Evolutionary conservation across 306 rosid species (phyloP), one percentile per base, ranked within the genome.

Genomic region (Betula pendula): DNA sequence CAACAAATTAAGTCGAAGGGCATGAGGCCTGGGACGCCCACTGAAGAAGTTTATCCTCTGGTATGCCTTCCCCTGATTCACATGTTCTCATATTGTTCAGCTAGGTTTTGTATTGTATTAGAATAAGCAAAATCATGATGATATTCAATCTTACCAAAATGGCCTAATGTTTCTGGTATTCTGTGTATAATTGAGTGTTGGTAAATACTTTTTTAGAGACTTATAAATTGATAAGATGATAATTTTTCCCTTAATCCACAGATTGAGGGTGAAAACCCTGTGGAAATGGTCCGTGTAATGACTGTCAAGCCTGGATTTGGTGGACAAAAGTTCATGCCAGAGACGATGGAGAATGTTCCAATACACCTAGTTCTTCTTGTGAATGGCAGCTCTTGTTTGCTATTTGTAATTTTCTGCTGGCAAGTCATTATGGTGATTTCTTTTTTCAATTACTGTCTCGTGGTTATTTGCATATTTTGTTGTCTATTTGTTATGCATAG

Each of bases 301-400:
- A 96, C 98, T 29, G 98, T 96, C 11, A 98, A 88, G 80, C 99
- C 98, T 77, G 99, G 99, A 75, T 96, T 96, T 81, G 99, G 98
- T 43, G 99, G 99, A 74, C 99, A 96, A 75, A 92, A 96, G 71
- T 96, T 92, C 86, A 92, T 92, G 91, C 90, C 91, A 3, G 90
- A 91, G 77, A 96, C 51, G 79, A 96, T 96, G 99, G 96, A 90
- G 71, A 95, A 95, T 90, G 98, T 90, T 67, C 72, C 52, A 40
- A 63, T 49, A 52, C 55, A 47, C n/a, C 52, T 47, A 24, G 40
- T 48, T 27, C 60, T 56, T 72, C 52, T 38, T 74, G 33, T 84
- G 83, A 45, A 1, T 31, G 35, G 35, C 35, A 31, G 35, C 42
- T 38, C 8, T 22, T 8, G 14, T 31, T 8, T 9, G 50, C 25